These are phyloP conservation scores for Nectriaceae sp. DNA, from an alignment of 2,329 filamentous ascomycete species.

Conservation along the genomic window DNA sequence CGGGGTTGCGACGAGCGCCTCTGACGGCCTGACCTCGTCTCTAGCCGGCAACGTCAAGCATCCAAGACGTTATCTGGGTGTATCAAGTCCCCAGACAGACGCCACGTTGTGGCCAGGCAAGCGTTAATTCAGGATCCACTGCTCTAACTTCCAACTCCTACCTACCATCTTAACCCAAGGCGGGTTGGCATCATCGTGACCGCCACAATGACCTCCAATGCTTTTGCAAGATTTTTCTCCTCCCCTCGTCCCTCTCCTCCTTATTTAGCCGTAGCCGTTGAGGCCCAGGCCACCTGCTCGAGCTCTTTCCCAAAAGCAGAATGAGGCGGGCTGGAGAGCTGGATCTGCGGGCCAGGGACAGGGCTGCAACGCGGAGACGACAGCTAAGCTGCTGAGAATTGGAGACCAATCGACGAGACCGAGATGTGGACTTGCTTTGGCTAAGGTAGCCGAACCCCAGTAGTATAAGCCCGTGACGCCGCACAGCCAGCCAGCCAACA, in stretches of 20 bases:
- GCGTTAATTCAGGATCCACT: constrained; percentile 11
- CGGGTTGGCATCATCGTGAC: constrained; percentile 19
- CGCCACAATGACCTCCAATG: constrained; percentile 28
- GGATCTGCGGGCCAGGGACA: constrained; percentile 31
- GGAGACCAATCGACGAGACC: too few relatives aligned
- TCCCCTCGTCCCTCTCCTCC: constrained; percentile 11
- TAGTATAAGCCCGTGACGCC: too few relatives aligned
- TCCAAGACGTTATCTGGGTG: too few relatives aligned
- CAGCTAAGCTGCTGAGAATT: too few relatives aligned
- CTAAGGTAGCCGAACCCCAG: too few relatives aligned
- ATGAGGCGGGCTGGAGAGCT: constrained; percentile 22
- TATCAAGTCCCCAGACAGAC: too few relatives aligned
- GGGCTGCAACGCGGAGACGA: constrained; percentile 15
- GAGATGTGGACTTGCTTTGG: too few relatives aligned
- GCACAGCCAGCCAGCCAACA: too few relatives aligned
- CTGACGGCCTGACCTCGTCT: too few relatives aligned
- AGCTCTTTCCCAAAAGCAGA: constrained; percentile 14
- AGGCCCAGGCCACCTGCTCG: constrained; percentile 17
- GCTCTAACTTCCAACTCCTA: background rate
- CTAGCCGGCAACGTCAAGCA: too few relatives aligned
- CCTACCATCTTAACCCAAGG: background rate
- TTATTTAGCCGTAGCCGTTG: constrained; percentile 15
- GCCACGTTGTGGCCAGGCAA: constrained; percentile 27
- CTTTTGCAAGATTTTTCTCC: constrained; percentile 23
- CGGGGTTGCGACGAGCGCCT: too few relatives aligned